Evolutionary conservation across 176 grass and related monocot genomes (phyloP).

Genomic region (Eleusine coracana): DNA sequence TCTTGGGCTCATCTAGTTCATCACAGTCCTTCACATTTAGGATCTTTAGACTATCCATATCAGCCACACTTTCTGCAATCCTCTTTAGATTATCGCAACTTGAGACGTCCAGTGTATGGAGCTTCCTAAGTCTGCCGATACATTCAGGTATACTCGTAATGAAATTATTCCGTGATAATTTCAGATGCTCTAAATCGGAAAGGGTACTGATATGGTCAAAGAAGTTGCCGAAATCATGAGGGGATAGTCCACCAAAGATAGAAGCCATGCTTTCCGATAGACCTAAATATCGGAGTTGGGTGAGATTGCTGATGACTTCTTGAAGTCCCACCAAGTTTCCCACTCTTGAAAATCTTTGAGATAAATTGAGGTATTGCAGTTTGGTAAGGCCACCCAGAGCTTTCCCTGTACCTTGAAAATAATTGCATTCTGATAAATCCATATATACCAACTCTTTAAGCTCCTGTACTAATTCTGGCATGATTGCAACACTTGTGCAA

Average conservation of each 20-base stretch:
- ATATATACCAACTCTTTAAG: constrained; percentile 14
- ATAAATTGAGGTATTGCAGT: constrained; percentile 16
- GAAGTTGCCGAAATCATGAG: neutral
- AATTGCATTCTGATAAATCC: constrained; percentile 4
- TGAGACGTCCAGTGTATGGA: neutral
- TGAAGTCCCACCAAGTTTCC: neutral
- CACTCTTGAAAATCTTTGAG: neutral
- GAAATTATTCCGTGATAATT: neutral
- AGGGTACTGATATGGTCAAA: neutral
- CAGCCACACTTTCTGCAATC: neutral
- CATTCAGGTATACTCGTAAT: neutral
- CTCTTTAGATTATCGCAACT: neutral
- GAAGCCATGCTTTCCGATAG: neutral
- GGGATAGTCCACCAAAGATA: neutral
- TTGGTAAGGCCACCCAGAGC: neutral
- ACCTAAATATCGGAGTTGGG: neutral
- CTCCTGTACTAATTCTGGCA: neutral
- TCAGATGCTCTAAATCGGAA: neutral
- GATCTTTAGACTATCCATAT: neutral
- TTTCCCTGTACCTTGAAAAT: neutral
- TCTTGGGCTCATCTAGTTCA: neutral
- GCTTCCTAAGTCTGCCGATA: constrained; percentile 2
- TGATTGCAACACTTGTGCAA: neutral
- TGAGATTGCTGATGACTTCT: neutral
- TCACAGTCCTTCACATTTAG: neutral